A percentile compares a stretch with the other conserved stretches of the same genome.
Conservation (phyloP, 2,329 filamentous ascomycete genomes). For the Emmonsia crescens region DNA sequence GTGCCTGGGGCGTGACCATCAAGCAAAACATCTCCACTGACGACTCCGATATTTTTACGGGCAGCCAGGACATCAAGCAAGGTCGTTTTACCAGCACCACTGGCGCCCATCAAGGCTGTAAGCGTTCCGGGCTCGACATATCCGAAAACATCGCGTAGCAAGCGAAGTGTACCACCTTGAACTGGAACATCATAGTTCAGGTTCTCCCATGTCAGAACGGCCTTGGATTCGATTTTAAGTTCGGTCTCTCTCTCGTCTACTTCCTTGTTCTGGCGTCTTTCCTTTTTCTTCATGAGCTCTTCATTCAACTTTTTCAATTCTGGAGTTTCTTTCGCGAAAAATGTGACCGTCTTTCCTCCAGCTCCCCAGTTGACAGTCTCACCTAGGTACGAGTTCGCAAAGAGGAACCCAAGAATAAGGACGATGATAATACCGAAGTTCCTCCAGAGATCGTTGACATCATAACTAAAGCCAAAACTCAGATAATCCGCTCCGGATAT, state of each 20-base stretch:
- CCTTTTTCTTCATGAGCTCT: slow-evolving; percentile 31
- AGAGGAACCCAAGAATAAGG: slow-evolving; percentile 52
- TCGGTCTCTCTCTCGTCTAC: slow-evolving; percentile 31
- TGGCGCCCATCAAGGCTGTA: slow-evolving; percentile 82
- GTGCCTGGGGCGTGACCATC: slow-evolving; percentile 59
- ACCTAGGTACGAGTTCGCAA: slow-evolving; percentile 29
- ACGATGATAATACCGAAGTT: slow-evolving; percentile 60
- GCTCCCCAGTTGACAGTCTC: slow-evolving; percentile 30
- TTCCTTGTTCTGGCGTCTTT: slow-evolving; percentile 25
- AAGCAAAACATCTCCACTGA: slow-evolving; percentile 73
- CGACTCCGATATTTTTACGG: slow-evolving; percentile 78
- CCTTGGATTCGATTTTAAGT: slow-evolving; percentile 22
- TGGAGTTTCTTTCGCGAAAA: slow-evolving; percentile 26
- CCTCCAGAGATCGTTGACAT: slow-evolving; percentile 51
- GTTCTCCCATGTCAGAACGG: slow-evolving; percentile 76
- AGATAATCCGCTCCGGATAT: slow-evolving; percentile 53
- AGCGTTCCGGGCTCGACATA: slow-evolving; percentile 93
- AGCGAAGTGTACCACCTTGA: slow-evolving; percentile 63
- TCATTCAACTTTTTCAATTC: slow-evolving; percentile 29
- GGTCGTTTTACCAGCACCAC: slow-evolving; percentile 85
- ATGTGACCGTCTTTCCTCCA: slow-evolving; percentile 33
- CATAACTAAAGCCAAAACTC: slow-evolving; percentile 46
- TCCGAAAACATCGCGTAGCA: slow-evolving; percentile 77
- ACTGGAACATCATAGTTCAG: slow-evolving; percentile 75
- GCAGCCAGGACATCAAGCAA: slow-evolving; percentile 77